Evolutionary conservation across 345 rosid genomes (phyloP).

Genomic region (Gossypium rotundifolium): DNA sequence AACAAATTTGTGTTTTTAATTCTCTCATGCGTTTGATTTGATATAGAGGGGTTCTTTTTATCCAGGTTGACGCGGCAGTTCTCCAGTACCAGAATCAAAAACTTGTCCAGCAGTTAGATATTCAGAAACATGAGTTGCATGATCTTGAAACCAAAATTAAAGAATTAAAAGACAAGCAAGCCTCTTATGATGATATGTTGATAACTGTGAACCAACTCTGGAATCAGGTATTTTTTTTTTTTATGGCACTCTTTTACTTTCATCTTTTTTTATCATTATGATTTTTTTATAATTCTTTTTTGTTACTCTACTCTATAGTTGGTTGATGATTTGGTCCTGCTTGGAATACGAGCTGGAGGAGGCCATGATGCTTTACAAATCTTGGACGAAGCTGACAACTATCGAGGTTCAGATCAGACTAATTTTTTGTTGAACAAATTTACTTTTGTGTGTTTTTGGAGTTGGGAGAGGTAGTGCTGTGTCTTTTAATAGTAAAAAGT

Average conservation of each 20-base stretch:
- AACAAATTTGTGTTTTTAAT: background rate
- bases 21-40: background rate
- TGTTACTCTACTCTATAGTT: conserved; percentile 43
- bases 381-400: conserved; percentile 39
- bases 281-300: background rate
- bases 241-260: background rate
- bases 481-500: background rate
- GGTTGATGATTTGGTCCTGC: conserved; percentile 76
- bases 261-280: background rate
- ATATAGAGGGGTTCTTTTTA: background rate
- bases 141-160: conserved; percentile 54
- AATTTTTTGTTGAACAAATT: background rate
- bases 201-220: conserved; percentile 59
- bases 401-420: conserved; percentile 41
- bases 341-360: conserved; percentile 70
- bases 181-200: conserved; percentile 59
- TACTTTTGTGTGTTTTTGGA: background rate
- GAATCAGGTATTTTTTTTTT: conserved; percentile 50
- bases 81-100: conserved; percentile 82
- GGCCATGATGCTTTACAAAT: conserved; percentile 33
- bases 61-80: conserved; percentile 70
- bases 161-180: conserved; percentile 48
- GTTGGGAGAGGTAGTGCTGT: background rate
- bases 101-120: conserved; percentile 72
- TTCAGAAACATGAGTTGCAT: conserved; percentile 63